These are phyloP conservation scores for Mycena pura DNA, from an alignment of 768 basidiomycete species.

Conservation along the genomic window DNA sequence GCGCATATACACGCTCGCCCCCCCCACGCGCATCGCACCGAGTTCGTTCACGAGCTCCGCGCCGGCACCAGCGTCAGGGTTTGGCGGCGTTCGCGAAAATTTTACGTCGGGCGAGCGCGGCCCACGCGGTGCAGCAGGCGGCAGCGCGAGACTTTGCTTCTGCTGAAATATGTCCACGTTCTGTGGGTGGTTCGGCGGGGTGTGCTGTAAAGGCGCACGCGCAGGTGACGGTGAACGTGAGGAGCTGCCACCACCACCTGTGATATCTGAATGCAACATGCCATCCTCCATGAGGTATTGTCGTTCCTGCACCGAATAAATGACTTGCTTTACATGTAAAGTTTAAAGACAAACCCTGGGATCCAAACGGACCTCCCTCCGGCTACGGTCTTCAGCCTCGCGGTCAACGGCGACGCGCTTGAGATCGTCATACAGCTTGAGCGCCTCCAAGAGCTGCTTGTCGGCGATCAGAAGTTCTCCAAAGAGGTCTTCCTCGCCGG, in stretches of 20 bases:
- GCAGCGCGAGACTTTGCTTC: conserved; percentile 57
- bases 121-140: conserved; percentile 72
- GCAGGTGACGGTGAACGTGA: conserved; percentile 46
- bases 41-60: conserved; percentile 14
- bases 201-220: neutral
- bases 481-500: neutral
- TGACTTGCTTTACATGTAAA: neutral
- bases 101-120: conserved; percentile 67
- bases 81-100: conserved; percentile 65
- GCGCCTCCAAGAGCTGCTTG: neutral
- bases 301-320: conserved; percentile 32
- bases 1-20: neutral
- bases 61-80: conserved; percentile 16
- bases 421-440: neutral
- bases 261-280: conserved; percentile 38
- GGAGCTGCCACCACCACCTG: conserved; percentile 33
- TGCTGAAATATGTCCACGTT: neutral
- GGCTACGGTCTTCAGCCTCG: neutral
- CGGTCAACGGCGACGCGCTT: neutral
- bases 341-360: conserved; percentile 56
- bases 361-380: conserved; percentile 49
- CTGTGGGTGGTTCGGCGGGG: conserved; percentile 10
- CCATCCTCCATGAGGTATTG: conserved; percentile 47
- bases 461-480: neutral
- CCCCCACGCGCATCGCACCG: neutral